Base-by-base conservation (phyloP, 805 yeast species). In the Nakazawaea populi region DNA sequence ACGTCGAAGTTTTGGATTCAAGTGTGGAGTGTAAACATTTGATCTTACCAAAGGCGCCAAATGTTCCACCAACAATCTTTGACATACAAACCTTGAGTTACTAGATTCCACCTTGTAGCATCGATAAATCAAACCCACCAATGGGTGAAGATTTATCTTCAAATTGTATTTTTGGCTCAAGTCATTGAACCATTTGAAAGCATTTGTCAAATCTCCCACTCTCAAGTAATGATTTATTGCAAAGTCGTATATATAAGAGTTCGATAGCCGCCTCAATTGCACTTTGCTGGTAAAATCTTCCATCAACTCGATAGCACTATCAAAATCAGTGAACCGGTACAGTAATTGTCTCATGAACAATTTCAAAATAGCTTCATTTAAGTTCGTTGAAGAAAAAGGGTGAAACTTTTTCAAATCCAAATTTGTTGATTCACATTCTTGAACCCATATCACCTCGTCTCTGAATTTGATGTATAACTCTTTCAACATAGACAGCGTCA, bases 271-370 rank as follows among this genome's bases (percentile, higher is more conserved):
- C 32, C 39, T 31, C 8, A 49, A 39, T 5, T 44, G 12, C 14
- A 44, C 1, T 8, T 44, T 29, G 5, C 29, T 32, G 9, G 28
- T 31, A 28, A 49, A 49, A 34, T 49, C 52, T 2, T 30, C 34
- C 35, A 49, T 32, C 10, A 49, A 27, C 24, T 49, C 52, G 9
- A 29, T 42, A n/a, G 52, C 52, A 11, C 52, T 46, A 24, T 49
- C 52, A 28, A 44, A 49, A 39, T 41, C 40, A 8, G 41, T 18
- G 24, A 49, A 49, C 24, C 48, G 31, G 35, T 11, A 44, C 48
- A 49, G 45, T 24, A 44, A 44, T 44, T 49, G 48, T 32, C 41
- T 44, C 52, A 49, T 49, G 44, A 49, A 49, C 34, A 44, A 32
- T 44, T 49, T 49, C 36, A 49, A 40, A 35, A 49, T 49, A 29